Evolutionary conservation across 2,329 filamentous ascomycete genomes (phyloP), one percentile per base, ranked within the genome.

Genomic region (Phymatotrichopsis omnivora): DNA sequence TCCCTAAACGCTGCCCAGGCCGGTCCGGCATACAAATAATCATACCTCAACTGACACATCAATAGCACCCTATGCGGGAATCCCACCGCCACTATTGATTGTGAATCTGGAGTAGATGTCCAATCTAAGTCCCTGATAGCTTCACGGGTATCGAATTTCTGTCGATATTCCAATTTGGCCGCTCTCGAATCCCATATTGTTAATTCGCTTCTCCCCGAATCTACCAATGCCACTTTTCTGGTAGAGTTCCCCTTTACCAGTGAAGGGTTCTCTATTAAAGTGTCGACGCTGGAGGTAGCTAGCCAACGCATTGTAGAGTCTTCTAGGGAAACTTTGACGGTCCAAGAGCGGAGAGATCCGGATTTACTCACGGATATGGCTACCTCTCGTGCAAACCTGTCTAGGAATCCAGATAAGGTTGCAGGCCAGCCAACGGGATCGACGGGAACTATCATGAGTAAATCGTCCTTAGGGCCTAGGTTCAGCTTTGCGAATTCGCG

Each of bases 151-250:
- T 80, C 73, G 53, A 86, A 91, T 23, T 76, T 72, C 57, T 89
- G 76, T 51, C 83, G 74, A 59, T 84, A 86, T 62, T 95, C 87
- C 5, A 94, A 71, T 52, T 85, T 80, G 2, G 79, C 79, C 44
- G 81, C 83, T 52, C 80, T 76, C 8, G 85, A 82, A 59, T 94
- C 87, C 89, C 87, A 95, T 38, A 95, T 93, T 0, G 84, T 93
- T 38, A 95, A 66, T 30, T 78, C 76, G 0, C 80, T 85, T 52
- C 80, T 76, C 11, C 73, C 69, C 3, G 75, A 70, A 60, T 93
- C 82, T 25, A 93, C 84, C 16, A 95, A 65, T 3, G 86, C 86
- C 19, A 84, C 82, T 62, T 93, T 94, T 52, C 87, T 81, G 58
- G 87, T 80, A 7, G 81, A 87, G 56, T 83, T 93, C 11, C 83